Base-by-base conservation (phyloP, 164 flowering plant species). In the Vitis rotundifolia region DNA sequence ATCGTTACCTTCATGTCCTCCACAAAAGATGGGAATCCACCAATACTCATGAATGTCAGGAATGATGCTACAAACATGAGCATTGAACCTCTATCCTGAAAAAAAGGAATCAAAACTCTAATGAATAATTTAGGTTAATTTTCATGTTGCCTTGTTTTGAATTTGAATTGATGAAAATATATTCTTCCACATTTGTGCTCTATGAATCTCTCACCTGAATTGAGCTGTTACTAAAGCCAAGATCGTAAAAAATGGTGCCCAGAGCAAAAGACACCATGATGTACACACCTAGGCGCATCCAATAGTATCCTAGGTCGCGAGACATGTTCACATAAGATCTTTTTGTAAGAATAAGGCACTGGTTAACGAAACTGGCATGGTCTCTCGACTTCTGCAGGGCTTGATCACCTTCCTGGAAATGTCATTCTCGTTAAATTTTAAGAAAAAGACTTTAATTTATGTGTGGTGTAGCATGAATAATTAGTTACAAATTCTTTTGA, bases 21-120 rank as follows among this genome's bases (percentile, higher is more conserved):
- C 12, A 82, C 87, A 68, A 86, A 86, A 37, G 87, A 86, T 57
- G 87, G 87, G 68, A 84, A 86, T 13, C 89, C 89, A 1, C 87
- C 87, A 54, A 84, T 81, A 2, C 85, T 55, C 86, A 86, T 79
- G 71, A 84, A 80, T 7, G 86, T 84, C 66, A 84, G 49, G 65
- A 86, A 84, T n/a, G 81, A 13, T 29, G 76, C 70, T 0, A 82
- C 80, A 68, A 77, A 84, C 72, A 76, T 69, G 0, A 83, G 57
- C 73, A 81, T 59, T 5, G 86, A 76, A 9, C 81, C 83, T 69
- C 87, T 80, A 1, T 82, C 87, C 89, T 86, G 81, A 19, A 26
- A 6, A 31, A 31, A 31, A 0, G 7, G 7, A 31, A 31, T 31
- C 44, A 31, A 31, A 31, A 31, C 44, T 31, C 44, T 31, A 31